Percentiles rank a stretch among this genome's conserved stretches.
Conservation (phyloP, 768 basidiomycete genomes). For the Xerocomellus chrysenteron region DNA sequence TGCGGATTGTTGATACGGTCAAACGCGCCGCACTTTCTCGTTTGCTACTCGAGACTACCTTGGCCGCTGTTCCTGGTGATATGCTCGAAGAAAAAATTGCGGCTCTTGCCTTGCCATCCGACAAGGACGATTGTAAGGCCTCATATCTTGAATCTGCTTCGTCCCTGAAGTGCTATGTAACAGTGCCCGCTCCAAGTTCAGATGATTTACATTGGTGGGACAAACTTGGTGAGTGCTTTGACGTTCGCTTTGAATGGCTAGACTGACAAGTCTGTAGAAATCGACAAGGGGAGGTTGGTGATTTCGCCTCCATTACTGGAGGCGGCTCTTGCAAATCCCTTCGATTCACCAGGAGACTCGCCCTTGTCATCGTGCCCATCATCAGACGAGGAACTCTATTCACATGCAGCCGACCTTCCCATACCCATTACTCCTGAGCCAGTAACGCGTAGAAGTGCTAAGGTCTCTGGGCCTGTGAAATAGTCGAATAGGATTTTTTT, state of each 20-base stretch:
- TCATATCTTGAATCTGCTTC: background rate
- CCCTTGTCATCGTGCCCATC: conserved; percentile 74
- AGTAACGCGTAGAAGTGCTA: conserved; percentile 3
- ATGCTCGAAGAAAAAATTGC: conserved; percentile 71
- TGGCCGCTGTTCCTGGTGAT: conserved; percentile 63
- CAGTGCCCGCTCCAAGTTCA: conserved; percentile 85
- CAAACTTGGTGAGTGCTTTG: conserved; percentile 48
- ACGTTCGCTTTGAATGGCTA: background rate
- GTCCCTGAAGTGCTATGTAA: conserved; percentile 6
- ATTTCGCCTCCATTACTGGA: conserved; percentile 43
- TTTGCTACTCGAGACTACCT: conserved; percentile 62
- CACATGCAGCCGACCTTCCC: conserved; percentile 67
- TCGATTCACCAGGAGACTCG: conserved; percentile 66
- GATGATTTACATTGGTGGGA: conserved; percentile 83
- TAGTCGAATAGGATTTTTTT: conserved; percentile 2
- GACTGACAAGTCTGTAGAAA: conserved; percentile 12
- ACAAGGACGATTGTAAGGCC: conserved; percentile 35
- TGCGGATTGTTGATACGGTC: conserved; percentile 73
- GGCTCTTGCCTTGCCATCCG: conserved; percentile 47
- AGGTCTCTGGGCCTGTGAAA: conserved; percentile 6
- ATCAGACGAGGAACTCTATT: conserved; percentile 83
- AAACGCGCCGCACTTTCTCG: conserved; percentile 73
- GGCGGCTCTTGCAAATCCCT: conserved; percentile 58
- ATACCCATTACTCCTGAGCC: conserved; percentile 55
- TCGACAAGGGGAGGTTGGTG: conserved; percentile 15